These are phyloP conservation scores for Acidiella bohemica DNA, from an alignment of 495 filamentous ascomycete genomes.

Conservation along the genomic window DNA sequence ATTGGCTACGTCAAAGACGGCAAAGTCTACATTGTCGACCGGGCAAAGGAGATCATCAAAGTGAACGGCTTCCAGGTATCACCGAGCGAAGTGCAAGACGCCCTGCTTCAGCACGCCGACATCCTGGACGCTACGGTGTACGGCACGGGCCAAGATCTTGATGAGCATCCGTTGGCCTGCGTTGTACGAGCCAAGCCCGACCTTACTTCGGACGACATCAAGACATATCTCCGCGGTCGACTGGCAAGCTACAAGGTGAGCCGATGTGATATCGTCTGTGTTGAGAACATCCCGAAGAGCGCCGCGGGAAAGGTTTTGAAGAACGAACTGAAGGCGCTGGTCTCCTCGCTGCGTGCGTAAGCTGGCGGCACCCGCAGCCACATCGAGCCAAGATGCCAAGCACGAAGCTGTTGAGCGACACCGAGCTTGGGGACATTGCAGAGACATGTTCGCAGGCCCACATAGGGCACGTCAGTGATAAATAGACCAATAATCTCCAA, in stretches of 20 bases:
- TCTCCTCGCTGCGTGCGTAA: no score
- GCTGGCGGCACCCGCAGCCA: no score
- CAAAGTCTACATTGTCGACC: constrained; percentile 20
- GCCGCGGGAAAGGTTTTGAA: constrained; percentile 19
- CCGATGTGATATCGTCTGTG: constrained; percentile 13
- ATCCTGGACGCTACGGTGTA: constrained; percentile 20
- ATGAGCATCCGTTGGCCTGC: constrained; percentile 24
- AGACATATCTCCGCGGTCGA: constrained; percentile 6
- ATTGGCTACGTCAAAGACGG: constrained; percentile 12
- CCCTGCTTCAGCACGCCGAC: constrained; percentile 7
- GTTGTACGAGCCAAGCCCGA: constrained; percentile 22
- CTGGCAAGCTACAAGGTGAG: constrained; percentile 16
- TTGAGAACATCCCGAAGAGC: constrained; percentile 15
- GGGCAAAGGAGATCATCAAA: constrained; percentile 18
- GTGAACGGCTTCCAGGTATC: constrained; percentile 13
- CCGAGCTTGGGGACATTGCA: no score
- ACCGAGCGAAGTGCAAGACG: constrained; percentile 19
- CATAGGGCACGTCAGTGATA: no score
- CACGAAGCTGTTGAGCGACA: no score
- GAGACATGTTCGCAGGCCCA: no score
- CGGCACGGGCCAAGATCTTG: constrained; percentile 14
- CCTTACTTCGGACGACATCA: constrained; percentile 8
- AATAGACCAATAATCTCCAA: no score
- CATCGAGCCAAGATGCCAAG: no score
- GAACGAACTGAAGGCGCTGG: constrained; percentile 8